Evolutionary conservation across 2,329 filamentous ascomycete genomes (phyloP).

Genomic region (Lasiodiplodia gonubiensis): DNA sequence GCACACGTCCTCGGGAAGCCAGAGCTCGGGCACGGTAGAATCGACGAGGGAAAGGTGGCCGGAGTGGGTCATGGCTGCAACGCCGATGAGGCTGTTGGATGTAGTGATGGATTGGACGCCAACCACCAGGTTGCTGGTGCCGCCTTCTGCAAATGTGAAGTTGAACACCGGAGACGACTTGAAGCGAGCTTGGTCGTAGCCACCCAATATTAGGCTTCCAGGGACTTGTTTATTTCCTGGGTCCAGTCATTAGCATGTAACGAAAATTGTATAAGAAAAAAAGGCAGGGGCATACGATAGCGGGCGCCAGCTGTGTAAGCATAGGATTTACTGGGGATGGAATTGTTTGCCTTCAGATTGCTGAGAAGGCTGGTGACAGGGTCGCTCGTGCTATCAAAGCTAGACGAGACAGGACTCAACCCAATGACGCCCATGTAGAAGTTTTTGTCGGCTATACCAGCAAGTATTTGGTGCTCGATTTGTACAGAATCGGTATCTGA

Average conservation of each 20-base stretch:
- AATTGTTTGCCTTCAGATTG: constrained; percentile 39
- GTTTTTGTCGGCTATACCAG: constrained; percentile 38
- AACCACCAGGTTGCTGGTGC: constrained; percentile 38
- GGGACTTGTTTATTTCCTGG: constrained; percentile 38
- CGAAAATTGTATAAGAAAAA: too few species aligned
- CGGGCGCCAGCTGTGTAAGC: constrained; percentile 45
- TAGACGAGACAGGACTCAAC: constrained; percentile 34
- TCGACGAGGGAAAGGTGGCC: constrained; percentile 33
- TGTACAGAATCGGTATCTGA: too few species aligned
- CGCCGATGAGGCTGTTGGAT: constrained; percentile 11
- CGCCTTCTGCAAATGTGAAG: constrained; percentile 34
- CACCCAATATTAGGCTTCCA: constrained; percentile 48
- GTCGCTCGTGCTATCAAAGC: constrained; percentile 39
- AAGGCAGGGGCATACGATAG: constrained; percentile 38
- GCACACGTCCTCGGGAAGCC: constrained; percentile 44
- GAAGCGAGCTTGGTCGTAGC: constrained; percentile 50
- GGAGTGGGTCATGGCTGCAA: constrained; percentile 29
- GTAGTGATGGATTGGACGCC: constrained; percentile 37
- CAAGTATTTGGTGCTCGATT: constrained; percentile 45
- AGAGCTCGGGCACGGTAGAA: constrained; percentile 29
- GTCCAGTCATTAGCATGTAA: background rate
- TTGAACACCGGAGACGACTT: constrained; percentile 36
- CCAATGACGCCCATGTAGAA: constrained; percentile 37
- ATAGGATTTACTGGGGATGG: constrained; percentile 45
- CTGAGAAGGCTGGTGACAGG: constrained; percentile 39